Evolutionary conservation across 768 basidiomycete genomes (phyloP).

Genomic region (Leccinum obscurum): DNA sequence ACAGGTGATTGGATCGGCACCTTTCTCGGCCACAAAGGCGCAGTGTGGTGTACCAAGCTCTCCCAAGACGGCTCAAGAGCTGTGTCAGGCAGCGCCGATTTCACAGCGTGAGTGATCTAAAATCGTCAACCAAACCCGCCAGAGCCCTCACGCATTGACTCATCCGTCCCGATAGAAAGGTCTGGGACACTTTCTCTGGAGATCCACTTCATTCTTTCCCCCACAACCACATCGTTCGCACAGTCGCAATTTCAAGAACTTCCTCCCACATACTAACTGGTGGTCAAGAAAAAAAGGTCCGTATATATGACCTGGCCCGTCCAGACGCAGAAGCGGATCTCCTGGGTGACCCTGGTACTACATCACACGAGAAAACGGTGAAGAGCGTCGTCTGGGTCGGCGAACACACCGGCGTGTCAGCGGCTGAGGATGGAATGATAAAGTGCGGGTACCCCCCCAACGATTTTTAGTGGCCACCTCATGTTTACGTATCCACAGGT

Average conservation of each 20-base stretch:
- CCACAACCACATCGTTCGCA: constrained; percentile 97
- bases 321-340: constrained; percentile 89
- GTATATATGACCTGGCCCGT: constrained; percentile 86
- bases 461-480: background rate
- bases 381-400: constrained; percentile 95
- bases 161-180: constrained; percentile 58
- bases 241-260: constrained; percentile 80
- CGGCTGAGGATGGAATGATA: constrained; percentile 88
- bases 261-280: constrained; percentile 78
- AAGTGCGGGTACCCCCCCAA: constrained; percentile 53
- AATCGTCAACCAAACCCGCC: background rate
- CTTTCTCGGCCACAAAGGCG: constrained; percentile 88
- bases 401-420: constrained; percentile 83
- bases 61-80: constrained; percentile 83
- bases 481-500: constrained; percentile 49
- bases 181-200: constrained; percentile 95
- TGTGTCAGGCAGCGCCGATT: constrained; percentile 93
- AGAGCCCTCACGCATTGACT: background rate
- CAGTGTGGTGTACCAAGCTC: constrained; percentile 96
- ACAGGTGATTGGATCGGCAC: constrained; percentile 99
- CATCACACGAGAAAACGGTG: constrained; percentile 84
- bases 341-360: constrained; percentile 57
- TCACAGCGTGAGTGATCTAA: constrained; percentile 76
- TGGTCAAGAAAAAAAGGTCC: constrained; percentile 96
- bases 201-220: constrained; percentile 91